phyloP scores from a whole-genome alignment of 176 grass and related monocot species.

The Themeda triandra region DNA sequence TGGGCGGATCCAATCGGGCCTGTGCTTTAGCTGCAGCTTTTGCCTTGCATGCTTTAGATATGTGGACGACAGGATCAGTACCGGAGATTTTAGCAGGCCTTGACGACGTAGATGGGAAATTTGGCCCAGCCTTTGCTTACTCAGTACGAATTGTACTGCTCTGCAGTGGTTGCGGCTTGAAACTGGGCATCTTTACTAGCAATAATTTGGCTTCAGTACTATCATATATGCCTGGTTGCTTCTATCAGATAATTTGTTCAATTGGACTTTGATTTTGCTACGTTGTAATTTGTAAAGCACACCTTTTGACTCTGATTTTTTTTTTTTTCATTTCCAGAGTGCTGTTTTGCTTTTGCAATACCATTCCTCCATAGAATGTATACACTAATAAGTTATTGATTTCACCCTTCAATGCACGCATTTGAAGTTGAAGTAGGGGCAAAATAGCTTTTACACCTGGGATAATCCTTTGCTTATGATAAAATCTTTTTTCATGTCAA shows the following conservation, averaged over 20 bases:
- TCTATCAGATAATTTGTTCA: not conserved
- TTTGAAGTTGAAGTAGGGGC: conserved; percentile 10
- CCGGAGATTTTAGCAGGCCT: conserved; percentile 10
- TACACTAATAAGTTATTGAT: not conserved
- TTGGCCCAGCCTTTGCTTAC: conserved; percentile 33
- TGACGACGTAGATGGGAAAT: conserved; percentile 22
- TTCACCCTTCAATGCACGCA: not conserved
- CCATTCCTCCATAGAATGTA: not conserved
- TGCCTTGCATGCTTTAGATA: conserved; percentile 39
- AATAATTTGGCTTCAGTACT: conserved; percentile 37
- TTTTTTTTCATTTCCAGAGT: not conserved
- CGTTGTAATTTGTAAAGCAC: not conserved
- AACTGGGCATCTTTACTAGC: conserved; percentile 13
- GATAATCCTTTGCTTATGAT: not conserved
- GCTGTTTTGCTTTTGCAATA: not conserved
- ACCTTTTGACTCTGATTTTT: not conserved
- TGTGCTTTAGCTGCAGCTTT: conserved; percentile 28
- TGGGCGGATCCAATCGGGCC: not conserved
- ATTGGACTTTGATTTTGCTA: not conserved
- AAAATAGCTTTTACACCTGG: not conserved
- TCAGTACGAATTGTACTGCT: conserved; percentile 36
- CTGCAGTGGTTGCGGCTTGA: conserved; percentile 40
- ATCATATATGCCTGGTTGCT: not conserved
- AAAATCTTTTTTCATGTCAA: not conserved
- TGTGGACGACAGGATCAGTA: conserved; percentile 27